Percentiles rank a stretch among this genome's conserved stretches.
Evolutionary conservation across 139 green algal genomes (phyloP).

Genomic region (Astrephomene gubernaculifera): DNA sequence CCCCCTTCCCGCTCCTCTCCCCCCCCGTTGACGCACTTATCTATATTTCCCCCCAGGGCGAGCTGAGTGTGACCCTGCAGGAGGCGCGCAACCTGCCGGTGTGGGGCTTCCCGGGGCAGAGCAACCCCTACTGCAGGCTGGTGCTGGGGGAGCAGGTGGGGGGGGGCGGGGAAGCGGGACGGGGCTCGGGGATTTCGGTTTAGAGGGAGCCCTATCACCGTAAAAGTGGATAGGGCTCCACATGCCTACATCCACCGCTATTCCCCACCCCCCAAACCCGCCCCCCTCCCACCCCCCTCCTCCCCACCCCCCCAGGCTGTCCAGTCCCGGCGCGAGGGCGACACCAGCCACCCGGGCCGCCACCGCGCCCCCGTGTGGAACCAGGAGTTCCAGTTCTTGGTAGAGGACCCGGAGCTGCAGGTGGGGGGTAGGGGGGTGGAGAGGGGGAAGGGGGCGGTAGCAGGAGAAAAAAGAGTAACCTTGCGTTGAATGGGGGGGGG

Average conservation of each 20-base stretch:
- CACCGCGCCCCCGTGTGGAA: slow-evolving; percentile 92
- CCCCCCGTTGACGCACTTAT: neutral
- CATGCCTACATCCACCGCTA: neutral
- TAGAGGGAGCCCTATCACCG: too few relatives aligned
- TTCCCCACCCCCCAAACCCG: neutral
- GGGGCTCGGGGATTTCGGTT: neutral
- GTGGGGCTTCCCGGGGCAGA: slow-evolving; percentile 91
- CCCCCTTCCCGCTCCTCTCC: neutral
- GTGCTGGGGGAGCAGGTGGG: slow-evolving; percentile 82
- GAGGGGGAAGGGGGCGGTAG: neutral
- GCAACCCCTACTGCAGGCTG: slow-evolving; percentile 92
- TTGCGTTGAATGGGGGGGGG: too few relatives aligned
- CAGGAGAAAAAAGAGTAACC: too few relatives aligned
- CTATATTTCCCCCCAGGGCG: slow-evolving; percentile 53
- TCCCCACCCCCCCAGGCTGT: slow-evolving; percentile 57
- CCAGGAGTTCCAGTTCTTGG: slow-evolving; percentile 95
- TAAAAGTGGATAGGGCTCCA: too few relatives aligned
- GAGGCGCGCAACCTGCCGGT: slow-evolving; percentile 88
- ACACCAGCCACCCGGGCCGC: slow-evolving; percentile 77
- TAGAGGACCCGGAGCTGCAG: slow-evolving; percentile 83
- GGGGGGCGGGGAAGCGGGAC: neutral
- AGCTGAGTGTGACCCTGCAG: slow-evolving; percentile 84
- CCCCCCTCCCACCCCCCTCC: neutral
- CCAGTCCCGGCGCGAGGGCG: slow-evolving; percentile 77
- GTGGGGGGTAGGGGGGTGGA: slow-evolving; percentile 34